A percentile compares a stretch with the other conserved stretches of the same genome.
Conservation (phyloP, 768 basidiomycete species). For the Sarcodon sp. region DNA sequence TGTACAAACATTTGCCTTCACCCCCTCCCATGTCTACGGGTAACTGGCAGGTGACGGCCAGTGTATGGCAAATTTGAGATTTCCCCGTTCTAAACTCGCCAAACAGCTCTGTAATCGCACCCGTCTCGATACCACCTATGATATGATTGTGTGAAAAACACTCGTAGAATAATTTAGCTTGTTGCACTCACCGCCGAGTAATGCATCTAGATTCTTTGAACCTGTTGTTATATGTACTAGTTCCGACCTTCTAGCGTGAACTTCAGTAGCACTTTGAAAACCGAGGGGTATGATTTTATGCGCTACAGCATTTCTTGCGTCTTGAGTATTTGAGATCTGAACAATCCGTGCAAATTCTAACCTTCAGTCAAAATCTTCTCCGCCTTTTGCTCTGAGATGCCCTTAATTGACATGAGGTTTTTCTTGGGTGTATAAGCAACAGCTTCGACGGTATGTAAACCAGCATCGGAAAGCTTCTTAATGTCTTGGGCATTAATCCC, state of each 20-base stretch:
- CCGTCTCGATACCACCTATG: constrained; percentile 93
- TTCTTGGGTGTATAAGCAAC: constrained; percentile 98
- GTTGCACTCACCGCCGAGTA: constrained; percentile 70
- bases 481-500: constrained; percentile 86
- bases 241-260: constrained; percentile 89
- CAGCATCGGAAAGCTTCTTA: constrained; percentile 89
- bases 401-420: constrained; percentile 79
- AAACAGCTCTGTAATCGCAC: constrained; percentile 95
- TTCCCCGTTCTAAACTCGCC: constrained; percentile 99
- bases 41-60: constrained; percentile 96
- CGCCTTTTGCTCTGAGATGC: constrained; percentile 93
- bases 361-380: constrained; percentile 94
- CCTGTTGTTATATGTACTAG: constrained; percentile 95
- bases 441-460: constrained; percentile 87
- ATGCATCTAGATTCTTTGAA: constrained; percentile 89
- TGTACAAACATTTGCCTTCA: constrained; percentile 97
- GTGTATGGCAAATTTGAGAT: constrained; percentile 94
- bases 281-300: constrained; percentile 95
- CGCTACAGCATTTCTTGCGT: constrained; percentile 31
- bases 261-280: constrained; percentile 96
- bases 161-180: not conserved
- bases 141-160: not conserved
- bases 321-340: not conserved
- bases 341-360: constrained; percentile 18
- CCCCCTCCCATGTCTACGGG: constrained; percentile 97